Evolutionary conservation across 768 basidiomycete species (phyloP), one percentile per base, ranked within the genome.

Genomic region (Mrakia gelida): DNA sequence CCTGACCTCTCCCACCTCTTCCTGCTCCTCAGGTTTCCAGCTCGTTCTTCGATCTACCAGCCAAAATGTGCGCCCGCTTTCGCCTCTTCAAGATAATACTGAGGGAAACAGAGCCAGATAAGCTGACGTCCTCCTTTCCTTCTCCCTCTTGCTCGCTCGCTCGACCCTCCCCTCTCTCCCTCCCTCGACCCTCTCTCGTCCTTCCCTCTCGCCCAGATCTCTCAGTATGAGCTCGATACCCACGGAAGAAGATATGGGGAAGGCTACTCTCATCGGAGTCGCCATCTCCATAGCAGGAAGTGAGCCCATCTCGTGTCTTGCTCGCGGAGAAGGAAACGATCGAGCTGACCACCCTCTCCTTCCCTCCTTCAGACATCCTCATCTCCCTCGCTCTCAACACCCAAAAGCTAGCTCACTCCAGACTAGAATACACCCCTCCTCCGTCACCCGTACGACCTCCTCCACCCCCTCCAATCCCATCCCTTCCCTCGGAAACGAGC

Each of bases 331-430:
- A n/a, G n/a, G 11, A n/a, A 1, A 26, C 8, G 4, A n/a, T 41
- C 28, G 9, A 28, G 34, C 30, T 11, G 32, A 34, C 61, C 38
- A 49, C 62, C 63, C 45, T 45, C 30, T n/a, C 65, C 34, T 21
- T 34, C 10, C 26, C 38, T 43, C 13, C 5, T 11, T 16, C 59
- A 78, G 77, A 96, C 82, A 85, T 95, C 16, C 88, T 97, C 79
- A 94, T 98, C 80, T 92, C 92, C 15, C 88, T 95, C 32, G 95
- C 94, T 23, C 88, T 98, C 80, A 97, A 97, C 85, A 86, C 92
- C 49, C 95, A 98, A 85, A 98, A 97, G 83, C 88, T 96, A 26
- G 94, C 94, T 1, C 95, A 96, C 85, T 87, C 88, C 80, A 88
- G 91, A 41, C 86, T 92, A 45, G 89, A 79, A 11, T 79, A 79